Conservation (phyloP, 768 basidiomycete species). For the Lentinula sp. region DNA sequence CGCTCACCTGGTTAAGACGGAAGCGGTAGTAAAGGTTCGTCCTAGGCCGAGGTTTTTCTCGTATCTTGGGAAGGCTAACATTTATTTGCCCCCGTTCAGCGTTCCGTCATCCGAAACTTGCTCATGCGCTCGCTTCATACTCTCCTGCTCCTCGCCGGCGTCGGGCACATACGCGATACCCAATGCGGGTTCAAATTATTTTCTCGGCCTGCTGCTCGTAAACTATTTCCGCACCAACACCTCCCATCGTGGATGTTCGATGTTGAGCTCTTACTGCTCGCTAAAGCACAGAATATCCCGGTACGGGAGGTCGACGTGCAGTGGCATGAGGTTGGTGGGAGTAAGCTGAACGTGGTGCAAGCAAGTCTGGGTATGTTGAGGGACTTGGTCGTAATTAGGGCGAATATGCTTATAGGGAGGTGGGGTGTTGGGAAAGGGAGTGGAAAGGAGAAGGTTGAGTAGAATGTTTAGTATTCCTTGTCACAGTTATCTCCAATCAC, state of each 20-base stretch:
- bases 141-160: slow-evolving; percentile 82
- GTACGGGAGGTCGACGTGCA: slow-evolving; percentile 82
- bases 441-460: neutral
- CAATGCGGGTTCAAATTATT: slow-evolving; percentile 98
- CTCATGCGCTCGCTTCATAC: slow-evolving; percentile 94
- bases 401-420: slow-evolving; percentile 49
- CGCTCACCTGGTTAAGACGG: slow-evolving; percentile 88
- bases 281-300: slow-evolving; percentile 72
- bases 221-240: slow-evolving; percentile 83
- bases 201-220: slow-evolving; percentile 71
- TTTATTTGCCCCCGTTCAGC: slow-evolving; percentile 35
- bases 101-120: slow-evolving; percentile 81
- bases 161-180: slow-evolving; percentile 87
- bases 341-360: slow-evolving; percentile 81
- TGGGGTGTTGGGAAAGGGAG: neutral
- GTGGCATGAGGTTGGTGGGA: slow-evolving; percentile 93
- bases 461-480: neutral
- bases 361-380: slow-evolving; percentile 88
- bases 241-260: slow-evolving; percentile 95
- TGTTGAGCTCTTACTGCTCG: slow-evolving; percentile 85
- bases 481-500: too few species aligned
- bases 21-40: slow-evolving; percentile 87
- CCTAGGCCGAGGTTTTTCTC: neutral
- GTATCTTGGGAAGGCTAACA: neutral
- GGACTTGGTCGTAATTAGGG: slow-evolving; percentile 78